These are phyloP conservation scores for Naganishia vishniacii DNA, from an alignment of 768 basidiomycete species.

Conservation along the genomic window DNA sequence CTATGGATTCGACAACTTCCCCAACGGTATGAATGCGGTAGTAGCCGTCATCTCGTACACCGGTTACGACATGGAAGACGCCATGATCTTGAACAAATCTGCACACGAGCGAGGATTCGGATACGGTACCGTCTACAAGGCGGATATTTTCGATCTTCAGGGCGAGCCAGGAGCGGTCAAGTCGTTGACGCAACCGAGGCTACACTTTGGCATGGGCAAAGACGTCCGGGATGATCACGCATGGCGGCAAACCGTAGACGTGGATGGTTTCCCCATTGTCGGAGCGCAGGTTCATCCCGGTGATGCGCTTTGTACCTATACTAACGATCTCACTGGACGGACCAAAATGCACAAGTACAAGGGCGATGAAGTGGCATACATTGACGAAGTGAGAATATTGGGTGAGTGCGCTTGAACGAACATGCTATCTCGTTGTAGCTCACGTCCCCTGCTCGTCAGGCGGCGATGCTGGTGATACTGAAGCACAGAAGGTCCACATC, in stretches of 20 bases:
- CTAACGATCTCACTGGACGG: slow-evolving; percentile 73
- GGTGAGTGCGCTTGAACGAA: slow-evolving; percentile 56
- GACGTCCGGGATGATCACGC: slow-evolving; percentile 59
- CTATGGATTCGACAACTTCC: slow-evolving; percentile 97
- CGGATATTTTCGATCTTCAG: slow-evolving; percentile 81
- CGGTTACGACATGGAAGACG: slow-evolving; percentile 99
- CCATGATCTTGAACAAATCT: slow-evolving; percentile 99
- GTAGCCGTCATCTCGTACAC: slow-evolving; percentile 99
- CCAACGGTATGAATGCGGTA: slow-evolving; percentile 94
- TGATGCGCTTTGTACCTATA: slow-evolving; percentile 76
- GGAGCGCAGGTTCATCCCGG: slow-evolving; percentile 67
- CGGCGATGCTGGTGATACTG: slow-evolving; percentile 76
- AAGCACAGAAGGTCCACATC: slow-evolving; percentile 86
- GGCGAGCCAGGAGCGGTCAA: slow-evolving; percentile 62
- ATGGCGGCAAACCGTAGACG: slow-evolving; percentile 59
- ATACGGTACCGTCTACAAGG: slow-evolving; percentile 94
- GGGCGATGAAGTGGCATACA: slow-evolving; percentile 82
- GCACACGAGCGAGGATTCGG: slow-evolving; percentile 96
- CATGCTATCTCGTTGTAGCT: too few species aligned
- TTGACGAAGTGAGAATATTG: slow-evolving; percentile 84
- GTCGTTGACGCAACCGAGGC: slow-evolving; percentile 58
- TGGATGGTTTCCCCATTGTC: slow-evolving; percentile 76
- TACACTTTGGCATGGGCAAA: slow-evolving; percentile 80
- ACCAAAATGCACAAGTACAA: slow-evolving; percentile 92
- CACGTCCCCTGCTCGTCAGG: too few species aligned